Evolutionary conservation across 2,329 filamentous ascomycete species (phyloP), one percentile per base, ranked within the genome.

Genomic region (Bisporella sp.): DNA sequence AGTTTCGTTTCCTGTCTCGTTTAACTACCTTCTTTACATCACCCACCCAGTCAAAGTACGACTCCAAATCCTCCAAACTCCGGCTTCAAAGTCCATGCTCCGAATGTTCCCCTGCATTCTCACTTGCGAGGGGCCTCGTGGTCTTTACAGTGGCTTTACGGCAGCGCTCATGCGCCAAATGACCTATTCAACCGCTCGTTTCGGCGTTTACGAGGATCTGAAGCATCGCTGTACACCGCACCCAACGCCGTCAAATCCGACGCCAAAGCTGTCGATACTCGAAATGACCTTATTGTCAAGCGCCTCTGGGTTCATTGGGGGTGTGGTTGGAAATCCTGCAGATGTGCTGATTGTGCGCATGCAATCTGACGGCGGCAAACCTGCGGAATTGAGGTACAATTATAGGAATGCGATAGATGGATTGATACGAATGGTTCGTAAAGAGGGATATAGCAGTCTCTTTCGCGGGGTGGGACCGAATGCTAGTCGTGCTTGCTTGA

Each of bases 1-100:
- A 3, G 21, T 21, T 21, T 39, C 8, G n/a, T 39, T 39, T n/a
- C 35, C 9, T 64, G 21, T 21, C 21, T 21, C 21, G 21, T 21
- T 21, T 21, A 21, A 21, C 21, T 21, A 21, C 21, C 3, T 2
- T 21, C 3, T 3, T 21, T 21, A 21, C 21, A 21, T 21, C 21
- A 21, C 21, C 21, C 21, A 21, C 21, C 21, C 21, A 21, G 21
- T 21, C 21, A 21, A 21, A 21, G 41, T 44, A 8, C 29, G 28
- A 4, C 21, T 29, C 28, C 6, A 28, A 30, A 6, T 7, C 12
- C 5, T 5, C 41, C 29, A 9, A 39, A 9, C n/a, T 9, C n/a
- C 35, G 3, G 35, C 35, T 9, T 39, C 35, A 39, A 39, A 44
- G 41, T 28, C n/a, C 21, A 21, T 21, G 21, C 21, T 21, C 21